Evolutionary conservation across 768 basidiomycete genomes (phyloP), one percentile per base, ranked within the genome.

Genomic region (Trametopsis cervina): DNA sequence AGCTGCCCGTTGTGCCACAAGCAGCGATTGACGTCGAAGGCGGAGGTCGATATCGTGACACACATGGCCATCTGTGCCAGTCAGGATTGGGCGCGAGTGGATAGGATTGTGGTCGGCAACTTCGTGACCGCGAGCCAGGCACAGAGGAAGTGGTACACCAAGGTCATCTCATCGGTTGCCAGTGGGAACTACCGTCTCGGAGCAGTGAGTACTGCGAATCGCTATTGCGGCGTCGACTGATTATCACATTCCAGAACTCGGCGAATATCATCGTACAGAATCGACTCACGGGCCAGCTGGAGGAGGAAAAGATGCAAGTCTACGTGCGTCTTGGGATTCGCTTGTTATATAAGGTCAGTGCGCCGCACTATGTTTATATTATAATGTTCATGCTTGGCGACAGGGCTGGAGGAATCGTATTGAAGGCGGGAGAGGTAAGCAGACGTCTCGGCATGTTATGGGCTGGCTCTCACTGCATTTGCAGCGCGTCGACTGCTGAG

Each of bases 211-310:
- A 13, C 22, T 40, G 40, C 40, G 48, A 44, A 55, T 50, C 13
- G 2, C 20, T 18, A 11, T 15, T 10, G 35, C 9, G 17, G n/a
- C 29, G 5, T 7, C 3, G 25, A 21, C 10, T 13, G 40, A 20
- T 17, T 29, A 21, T 20, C 36, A 18, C 12, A 17, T 1, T 45
- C 6, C 59, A 90, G 87, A 96, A 99, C 60, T 94, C 91, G 44
- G 95, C 93, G 21, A 99, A 99, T 61, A 96, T 99, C 55, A 91
- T 97, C 50, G 94, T 99, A 1, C 95, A 98, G 68, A 93, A 97
- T 62, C 76, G 95, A 12, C 66, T 80, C 64, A 93, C 90, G 0
- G 95, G 95, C 0, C 88, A 90, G 63, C 63, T 98, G 49, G 87
- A 93, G 61, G 95, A 99, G 67, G 95, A 98, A 70, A 98, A 97